phyloP scores from a whole-genome alignment of 257 asterid species.

The Solanum etuberosum region DNA sequence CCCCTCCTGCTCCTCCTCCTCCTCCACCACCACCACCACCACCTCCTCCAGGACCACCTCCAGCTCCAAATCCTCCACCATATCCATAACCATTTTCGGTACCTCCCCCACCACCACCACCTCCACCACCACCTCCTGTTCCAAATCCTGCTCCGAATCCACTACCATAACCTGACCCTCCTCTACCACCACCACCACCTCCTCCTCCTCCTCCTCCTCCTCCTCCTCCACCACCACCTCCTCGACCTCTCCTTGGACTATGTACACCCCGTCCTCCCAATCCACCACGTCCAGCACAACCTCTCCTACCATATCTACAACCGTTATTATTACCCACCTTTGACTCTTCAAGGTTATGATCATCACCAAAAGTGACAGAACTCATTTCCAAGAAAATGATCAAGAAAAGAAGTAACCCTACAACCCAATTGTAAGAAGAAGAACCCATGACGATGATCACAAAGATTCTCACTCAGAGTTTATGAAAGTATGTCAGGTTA shows the following conservation, averaged over 20 bases:
- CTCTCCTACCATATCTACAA: conserved; percentile 15
- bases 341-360: neutral
- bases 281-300: conserved; percentile 2
- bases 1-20: conserved; percentile 17
- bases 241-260: neutral
- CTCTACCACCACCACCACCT: conserved; percentile 3
- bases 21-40: conserved; percentile 10
- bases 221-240: neutral
- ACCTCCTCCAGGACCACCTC: conserved; percentile 12
- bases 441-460: conserved; percentile 1
- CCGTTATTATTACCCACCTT: conserved; percentile 13
- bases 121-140: conserved; percentile 7
- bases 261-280: neutral
- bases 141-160: conserved; percentile 9
- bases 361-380: conserved; percentile 9
- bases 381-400: conserved; percentile 15
- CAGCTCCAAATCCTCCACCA: conserved; percentile 8
- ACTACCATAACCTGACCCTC: conserved; percentile 11
- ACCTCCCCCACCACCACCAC: conserved; percentile 6
- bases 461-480: neutral
- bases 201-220: neutral
- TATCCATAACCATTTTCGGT: conserved; percentile 5
- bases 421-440: conserved; percentile 6
- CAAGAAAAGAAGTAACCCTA: conserved; percentile 2
- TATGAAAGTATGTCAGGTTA: neutral